Conservation (phyloP, 1,284 basidiomycete species). For the Ustilago cynodontis region DNA sequence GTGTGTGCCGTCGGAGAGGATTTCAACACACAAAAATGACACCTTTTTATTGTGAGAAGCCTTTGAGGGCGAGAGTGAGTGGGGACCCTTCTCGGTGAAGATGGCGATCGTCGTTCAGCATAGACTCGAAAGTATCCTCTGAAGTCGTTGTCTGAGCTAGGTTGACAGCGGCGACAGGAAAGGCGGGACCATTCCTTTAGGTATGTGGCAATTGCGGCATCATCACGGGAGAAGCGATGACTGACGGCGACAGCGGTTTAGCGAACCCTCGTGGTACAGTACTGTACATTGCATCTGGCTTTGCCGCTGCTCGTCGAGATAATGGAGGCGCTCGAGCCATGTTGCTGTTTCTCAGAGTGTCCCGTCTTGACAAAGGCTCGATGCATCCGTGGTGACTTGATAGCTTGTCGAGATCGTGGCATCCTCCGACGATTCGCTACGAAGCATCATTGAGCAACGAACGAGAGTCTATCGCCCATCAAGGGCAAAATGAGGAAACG, state of each 20-base stretch:
- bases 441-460: no score
- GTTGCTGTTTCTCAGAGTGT: not conserved
- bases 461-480: no score
- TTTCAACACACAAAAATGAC: no score
- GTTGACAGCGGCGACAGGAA: not conserved
- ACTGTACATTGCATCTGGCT: no score
- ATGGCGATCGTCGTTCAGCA: no score
- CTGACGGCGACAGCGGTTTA: not conserved
- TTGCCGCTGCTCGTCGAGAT: constrained; percentile 1
- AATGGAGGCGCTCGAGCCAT: not conserved
- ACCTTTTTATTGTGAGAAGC: no score
- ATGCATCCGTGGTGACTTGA: not conserved
- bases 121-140: no score
- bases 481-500: not conserved
- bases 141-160: no score
- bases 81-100: not conserved
- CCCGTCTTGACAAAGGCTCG: not conserved
- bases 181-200: not conserved
- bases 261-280: not conserved
- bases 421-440: no score
- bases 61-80: not conserved
- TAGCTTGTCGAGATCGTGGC: no score
- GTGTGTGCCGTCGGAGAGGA: no score
- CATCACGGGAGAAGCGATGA: not conserved
- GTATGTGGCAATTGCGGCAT: constrained; percentile 1